These are phyloP conservation scores for Physcia stellaris DNA, from an alignment of 495 filamentous ascomycete genomes.

Conservation along the genomic window DNA sequence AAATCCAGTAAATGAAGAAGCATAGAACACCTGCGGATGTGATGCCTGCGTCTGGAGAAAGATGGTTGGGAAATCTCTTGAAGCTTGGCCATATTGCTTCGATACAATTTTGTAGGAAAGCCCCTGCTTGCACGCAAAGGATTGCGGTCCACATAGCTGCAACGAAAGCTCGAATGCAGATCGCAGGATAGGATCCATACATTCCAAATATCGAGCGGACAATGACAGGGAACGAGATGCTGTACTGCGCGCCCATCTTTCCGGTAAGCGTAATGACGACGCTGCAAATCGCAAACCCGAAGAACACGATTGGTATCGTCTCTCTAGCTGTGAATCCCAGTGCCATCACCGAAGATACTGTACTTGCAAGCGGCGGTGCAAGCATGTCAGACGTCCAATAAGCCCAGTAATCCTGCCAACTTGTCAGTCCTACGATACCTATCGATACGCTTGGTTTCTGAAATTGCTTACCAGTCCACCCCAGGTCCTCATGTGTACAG, in stretches of 20 bases:
- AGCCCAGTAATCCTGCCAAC: constrained; percentile 9
- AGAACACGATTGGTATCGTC: constrained; percentile 32
- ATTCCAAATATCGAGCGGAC: constrained; percentile 29
- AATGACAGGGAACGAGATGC: constrained; percentile 19
- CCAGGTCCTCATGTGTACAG: constrained; percentile 29
- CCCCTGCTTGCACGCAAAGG: constrained; percentile 32
- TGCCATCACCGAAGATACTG: constrained; percentile 26
- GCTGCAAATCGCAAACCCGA: constrained; percentile 30
- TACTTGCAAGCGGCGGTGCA: constrained; percentile 13
- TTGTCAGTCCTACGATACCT: not conserved
- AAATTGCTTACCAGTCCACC: constrained; percentile 17
- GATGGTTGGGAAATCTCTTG: constrained; percentile 34
- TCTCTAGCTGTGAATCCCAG: constrained; percentile 35
- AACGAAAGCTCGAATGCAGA: constrained; percentile 29
- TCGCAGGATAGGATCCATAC: constrained; percentile 43
- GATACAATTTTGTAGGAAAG: constrained; percentile 28
- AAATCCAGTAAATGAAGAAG: constrained; percentile 36
- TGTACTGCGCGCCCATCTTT: constrained; percentile 24
- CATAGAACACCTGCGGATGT: constrained; percentile 33
- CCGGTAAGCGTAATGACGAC: constrained; percentile 32
- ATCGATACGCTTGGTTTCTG: not conserved
- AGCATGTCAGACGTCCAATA: constrained; percentile 20
- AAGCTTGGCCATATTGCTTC: constrained; percentile 46
- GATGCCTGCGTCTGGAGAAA: constrained; percentile 28
- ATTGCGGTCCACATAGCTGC: constrained; percentile 37